phyloP scores from a whole-genome alignment of 345 rosid genomes.

The Eutrema yunnanense region DNA sequence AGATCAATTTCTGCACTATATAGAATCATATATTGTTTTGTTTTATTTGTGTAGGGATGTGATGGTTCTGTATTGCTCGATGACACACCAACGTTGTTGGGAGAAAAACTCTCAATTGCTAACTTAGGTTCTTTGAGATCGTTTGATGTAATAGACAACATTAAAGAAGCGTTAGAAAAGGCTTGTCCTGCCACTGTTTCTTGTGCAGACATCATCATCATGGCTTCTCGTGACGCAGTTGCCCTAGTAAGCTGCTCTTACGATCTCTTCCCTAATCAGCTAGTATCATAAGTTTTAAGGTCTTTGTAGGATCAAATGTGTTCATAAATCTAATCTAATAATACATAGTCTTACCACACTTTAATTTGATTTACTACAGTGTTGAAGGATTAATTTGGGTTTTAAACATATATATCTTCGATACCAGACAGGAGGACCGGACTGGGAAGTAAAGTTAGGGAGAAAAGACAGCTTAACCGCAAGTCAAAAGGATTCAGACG shows the following conservation, averaged over 20 bases:
- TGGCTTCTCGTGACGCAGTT: slow-evolving; percentile 87
- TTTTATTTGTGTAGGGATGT: slow-evolving; percentile 48
- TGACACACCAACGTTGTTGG: slow-evolving; percentile 70
- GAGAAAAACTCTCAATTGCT: slow-evolving; percentile 72
- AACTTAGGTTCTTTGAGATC: slow-evolving; percentile 72
- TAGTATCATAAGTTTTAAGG: no score
- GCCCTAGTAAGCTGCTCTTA: slow-evolving; percentile 42
- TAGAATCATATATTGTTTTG: neutral
- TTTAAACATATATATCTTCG: neutral
- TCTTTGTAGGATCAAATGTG: no score
- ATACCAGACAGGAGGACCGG: slow-evolving; percentile 65
- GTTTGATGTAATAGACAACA: slow-evolving; percentile 57
- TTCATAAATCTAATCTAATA: no score
- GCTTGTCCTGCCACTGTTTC: slow-evolving; percentile 73
- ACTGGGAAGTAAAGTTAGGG: slow-evolving; percentile 76
- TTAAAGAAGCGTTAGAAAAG: slow-evolving; percentile 58
- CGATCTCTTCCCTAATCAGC: no score
- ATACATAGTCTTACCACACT: no score
- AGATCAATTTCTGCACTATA: neutral
- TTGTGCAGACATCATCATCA: slow-evolving; percentile 75
- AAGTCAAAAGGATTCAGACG: slow-evolving; percentile 52
- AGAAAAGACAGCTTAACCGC: slow-evolving; percentile 72
- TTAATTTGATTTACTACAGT: no score
- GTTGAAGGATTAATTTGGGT: no score
- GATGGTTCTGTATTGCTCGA: slow-evolving; percentile 83